Evolutionary conservation across 2,329 filamentous ascomycete genomes (phyloP).

Genomic region (Diaporthe batatas): DNA sequence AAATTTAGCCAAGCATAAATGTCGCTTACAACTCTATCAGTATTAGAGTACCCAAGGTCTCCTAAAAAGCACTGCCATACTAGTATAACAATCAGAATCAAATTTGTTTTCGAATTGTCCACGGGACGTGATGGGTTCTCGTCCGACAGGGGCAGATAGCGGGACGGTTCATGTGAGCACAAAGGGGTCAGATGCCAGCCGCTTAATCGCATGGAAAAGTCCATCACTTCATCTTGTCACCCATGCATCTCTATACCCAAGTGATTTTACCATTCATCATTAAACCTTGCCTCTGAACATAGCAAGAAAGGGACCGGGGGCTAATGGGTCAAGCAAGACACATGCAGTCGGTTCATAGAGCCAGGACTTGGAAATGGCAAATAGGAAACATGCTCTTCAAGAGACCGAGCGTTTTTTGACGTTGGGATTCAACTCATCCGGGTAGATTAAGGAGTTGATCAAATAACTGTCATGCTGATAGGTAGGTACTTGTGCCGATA

Average conservation of each 20-base stretch:
- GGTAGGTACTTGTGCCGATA: too few relatives aligned
- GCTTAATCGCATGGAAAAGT: background rate
- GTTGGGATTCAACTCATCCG: too few relatives aligned
- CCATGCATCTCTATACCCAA: background rate
- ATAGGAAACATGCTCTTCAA: too few relatives aligned
- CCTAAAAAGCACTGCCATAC: background rate
- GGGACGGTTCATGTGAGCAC: background rate
- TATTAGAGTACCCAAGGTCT: background rate
- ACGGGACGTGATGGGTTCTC: background rate
- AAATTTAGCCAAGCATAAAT: background rate
- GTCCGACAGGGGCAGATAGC: background rate
- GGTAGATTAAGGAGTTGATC: too few relatives aligned
- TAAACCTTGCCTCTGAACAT: background rate
- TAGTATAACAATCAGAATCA: background rate
- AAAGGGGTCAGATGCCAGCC: background rate
- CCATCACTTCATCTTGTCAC: background rate
- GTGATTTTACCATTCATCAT: background rate
- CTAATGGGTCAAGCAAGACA: background rate
- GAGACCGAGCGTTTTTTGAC: too few relatives aligned
- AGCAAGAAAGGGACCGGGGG: too few relatives aligned
- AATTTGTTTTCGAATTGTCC: background rate
- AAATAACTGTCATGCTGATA: too few relatives aligned
- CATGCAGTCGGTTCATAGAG: background rate
- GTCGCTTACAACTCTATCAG: background rate
- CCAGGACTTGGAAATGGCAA: background rate